phyloP scores from a whole-genome alignment of 2,329 filamentous ascomycete species.

The Chaetothyriales sp. region DNA sequence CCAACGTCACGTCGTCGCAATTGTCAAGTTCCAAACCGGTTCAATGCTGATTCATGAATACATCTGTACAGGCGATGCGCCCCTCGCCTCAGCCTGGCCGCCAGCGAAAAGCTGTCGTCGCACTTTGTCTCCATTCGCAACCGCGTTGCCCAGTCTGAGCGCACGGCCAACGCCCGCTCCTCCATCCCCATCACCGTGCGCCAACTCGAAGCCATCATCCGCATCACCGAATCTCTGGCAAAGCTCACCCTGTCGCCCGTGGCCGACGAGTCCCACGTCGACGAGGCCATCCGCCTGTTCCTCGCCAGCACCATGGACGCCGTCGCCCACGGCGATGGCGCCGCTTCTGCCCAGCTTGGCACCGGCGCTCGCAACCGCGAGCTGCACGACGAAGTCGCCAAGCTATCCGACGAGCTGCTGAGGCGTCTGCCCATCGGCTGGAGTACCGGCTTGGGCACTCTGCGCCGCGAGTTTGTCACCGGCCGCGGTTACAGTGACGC shows the following conservation, averaged over 20 bases:
- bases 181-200: slow-evolving; percentile 96
- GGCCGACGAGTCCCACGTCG: slow-evolving; percentile 81
- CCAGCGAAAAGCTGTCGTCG: slow-evolving; percentile 87
- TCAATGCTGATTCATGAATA: neutral
- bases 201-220: slow-evolving; percentile 91
- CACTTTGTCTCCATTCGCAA: slow-evolving; percentile 94
- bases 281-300: slow-evolving; percentile 95
- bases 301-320: slow-evolving; percentile 96
- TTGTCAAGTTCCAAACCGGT: neutral
- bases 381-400: slow-evolving; percentile 75
- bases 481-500: slow-evolving; percentile 81
- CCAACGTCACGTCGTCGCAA: slow-evolving; percentile 5
- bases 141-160: slow-evolving; percentile 81
- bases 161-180: slow-evolving; percentile 77
- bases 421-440: slow-evolving; percentile 83
- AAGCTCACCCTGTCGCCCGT: slow-evolving; percentile 78
- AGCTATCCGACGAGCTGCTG: slow-evolving; percentile 79
- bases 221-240: slow-evolving; percentile 89
- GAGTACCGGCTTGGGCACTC: slow-evolving; percentile 76
- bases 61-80: slow-evolving; percentile 58
- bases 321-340: slow-evolving; percentile 73
- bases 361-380: slow-evolving; percentile 54
- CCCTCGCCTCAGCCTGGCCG: slow-evolving; percentile 75
- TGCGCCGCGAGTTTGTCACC: slow-evolving; percentile 84
- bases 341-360: slow-evolving; percentile 22